Evolutionary conservation across 352 stramenopile genomes (phyloP), one percentile per base, ranked within the genome.

Genomic region (Phytophthora litchii): DNA sequence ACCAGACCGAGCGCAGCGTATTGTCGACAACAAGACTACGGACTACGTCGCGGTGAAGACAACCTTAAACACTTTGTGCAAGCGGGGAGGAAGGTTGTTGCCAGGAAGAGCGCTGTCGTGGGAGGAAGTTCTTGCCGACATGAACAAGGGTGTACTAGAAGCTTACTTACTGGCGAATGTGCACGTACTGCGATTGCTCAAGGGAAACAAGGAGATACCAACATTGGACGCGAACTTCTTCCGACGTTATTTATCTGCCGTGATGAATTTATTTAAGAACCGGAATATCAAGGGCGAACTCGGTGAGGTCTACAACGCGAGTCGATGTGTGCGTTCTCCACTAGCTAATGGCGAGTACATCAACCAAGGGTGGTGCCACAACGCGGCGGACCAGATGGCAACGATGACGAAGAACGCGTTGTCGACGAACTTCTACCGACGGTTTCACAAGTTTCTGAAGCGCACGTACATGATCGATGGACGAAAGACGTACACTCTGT

Each of bases 111-210:
- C 37, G n/a, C 37, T 44, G 10, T 16, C 37, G 10, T 44, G 37
- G 37, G 37, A 44, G 12, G n/a, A 44, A 43, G 46, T 54, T 19
- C 46, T 54, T 17, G 34, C 31, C 11, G 32, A 54, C 20, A 54
- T 54, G 46, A 54, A 35, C 46, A 42, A 54, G 32, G 19, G n/a
- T 17, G 32, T 37, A 44, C 6, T 34, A 3, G 46, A 54, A n/a
- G 46, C 32, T 1, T 54, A 54, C 34, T 6, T 43, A 4, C 34
- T 54, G 31, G 46, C 32, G 11, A 44, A 44, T n/a, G 17, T 54
- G 6, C 31, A 54, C 20, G 46, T 54, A 8, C 4, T 44, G 3
- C 34, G 46, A 35, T 19, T 43, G 19, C 17, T 41, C 19, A n/a
- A 53, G 7, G 31, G 34, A 19, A 37, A 43, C 27, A 34, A 43